Evolutionary conservation across 345 rosid genomes (phyloP).

Genomic region (Linum usitatissimum): DNA sequence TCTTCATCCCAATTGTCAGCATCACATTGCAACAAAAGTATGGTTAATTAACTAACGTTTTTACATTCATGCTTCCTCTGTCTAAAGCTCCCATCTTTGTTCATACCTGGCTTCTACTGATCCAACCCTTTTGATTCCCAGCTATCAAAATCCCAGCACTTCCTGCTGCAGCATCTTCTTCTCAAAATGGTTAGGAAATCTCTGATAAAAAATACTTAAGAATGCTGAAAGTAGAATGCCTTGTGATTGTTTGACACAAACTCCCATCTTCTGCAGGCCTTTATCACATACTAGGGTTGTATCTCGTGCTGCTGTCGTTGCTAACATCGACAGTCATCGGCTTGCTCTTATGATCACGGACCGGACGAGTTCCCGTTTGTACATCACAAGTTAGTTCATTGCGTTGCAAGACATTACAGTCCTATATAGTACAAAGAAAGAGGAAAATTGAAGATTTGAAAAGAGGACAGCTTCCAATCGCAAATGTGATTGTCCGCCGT

Average conservation of each 20-base stretch:
- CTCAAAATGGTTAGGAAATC: conserved; percentile 49
- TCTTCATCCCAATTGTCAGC: conserved; percentile 36
- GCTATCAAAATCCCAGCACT: conserved; percentile 85
- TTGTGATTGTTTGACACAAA: not conserved
- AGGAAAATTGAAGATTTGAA: not conserved
- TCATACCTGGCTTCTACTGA: not conserved
- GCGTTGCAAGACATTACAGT: not conserved
- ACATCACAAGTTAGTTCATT: not conserved
- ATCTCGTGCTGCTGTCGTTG: not conserved
- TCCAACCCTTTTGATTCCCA: conserved; percentile 17
- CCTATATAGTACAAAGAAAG: not conserved
- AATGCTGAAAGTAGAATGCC: not conserved
- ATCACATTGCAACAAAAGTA: conserved; percentile 73
- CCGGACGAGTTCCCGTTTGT: not conserved
- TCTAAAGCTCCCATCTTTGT: not conserved
- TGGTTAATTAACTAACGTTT: conserved; percentile 9
- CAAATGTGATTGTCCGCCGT: not conserved
- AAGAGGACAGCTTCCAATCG: not conserved
- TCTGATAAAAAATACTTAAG: no score
- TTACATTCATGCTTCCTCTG: not conserved
- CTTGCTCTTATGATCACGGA: not conserved
- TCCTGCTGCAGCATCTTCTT: conserved; percentile 83
- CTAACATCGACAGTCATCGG: not conserved
- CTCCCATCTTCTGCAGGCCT: not conserved
- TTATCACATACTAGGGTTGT: not conserved